A percentile compares a stretch with the other conserved stretches of the same genome.
Evolutionary conservation across 2,329 filamentous ascomycete species (phyloP).

Genomic region (Verticillium tricorpus): DNA sequence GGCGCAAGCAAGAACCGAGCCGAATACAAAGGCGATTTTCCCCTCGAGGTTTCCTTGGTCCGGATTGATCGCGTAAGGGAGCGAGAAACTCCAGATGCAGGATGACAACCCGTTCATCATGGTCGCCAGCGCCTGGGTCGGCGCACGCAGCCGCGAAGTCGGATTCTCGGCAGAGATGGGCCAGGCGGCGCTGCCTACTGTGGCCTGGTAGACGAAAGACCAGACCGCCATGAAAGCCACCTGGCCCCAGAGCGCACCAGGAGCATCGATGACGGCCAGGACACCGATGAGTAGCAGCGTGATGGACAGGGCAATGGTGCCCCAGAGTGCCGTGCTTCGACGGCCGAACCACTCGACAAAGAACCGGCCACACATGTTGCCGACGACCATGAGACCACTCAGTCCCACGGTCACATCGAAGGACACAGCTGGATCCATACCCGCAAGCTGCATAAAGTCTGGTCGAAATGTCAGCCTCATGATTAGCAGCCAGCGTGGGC

Average conservation of each 20-base stretch:
- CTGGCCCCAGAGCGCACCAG: constrained; percentile 10
- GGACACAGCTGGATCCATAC: constrained; percentile 15
- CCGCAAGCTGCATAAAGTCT: constrained; percentile 23
- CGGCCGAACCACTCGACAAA: constrained; percentile 25
- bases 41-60: constrained; percentile 23
- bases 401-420: constrained; percentile 21
- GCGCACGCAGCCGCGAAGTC: constrained; percentile 9
- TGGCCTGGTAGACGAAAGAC: constrained; percentile 24
- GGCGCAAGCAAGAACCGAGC: constrained; percentile 8
- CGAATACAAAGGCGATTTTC: constrained; percentile 28
- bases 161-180: constrained; percentile 11
- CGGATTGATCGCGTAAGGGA: constrained; percentile 13
- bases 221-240: constrained; percentile 23
- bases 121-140: constrained; percentile 11
- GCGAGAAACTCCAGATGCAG: constrained; percentile 12
- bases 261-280: constrained; percentile 14
- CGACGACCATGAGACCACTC: constrained; percentile 21
- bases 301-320: constrained; percentile 14
- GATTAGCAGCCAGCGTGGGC: background rate
- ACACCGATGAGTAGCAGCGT: constrained; percentile 25
- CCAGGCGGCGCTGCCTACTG: constrained; percentile 29
- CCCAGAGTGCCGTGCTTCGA: constrained; percentile 18
- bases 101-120: constrained; percentile 11
- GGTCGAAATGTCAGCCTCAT: background rate
- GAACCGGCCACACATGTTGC: constrained; percentile 25